phyloP scores from a whole-genome alignment of 192 early-diverging fungal species.

The Haplosporangium gracile region DNA sequence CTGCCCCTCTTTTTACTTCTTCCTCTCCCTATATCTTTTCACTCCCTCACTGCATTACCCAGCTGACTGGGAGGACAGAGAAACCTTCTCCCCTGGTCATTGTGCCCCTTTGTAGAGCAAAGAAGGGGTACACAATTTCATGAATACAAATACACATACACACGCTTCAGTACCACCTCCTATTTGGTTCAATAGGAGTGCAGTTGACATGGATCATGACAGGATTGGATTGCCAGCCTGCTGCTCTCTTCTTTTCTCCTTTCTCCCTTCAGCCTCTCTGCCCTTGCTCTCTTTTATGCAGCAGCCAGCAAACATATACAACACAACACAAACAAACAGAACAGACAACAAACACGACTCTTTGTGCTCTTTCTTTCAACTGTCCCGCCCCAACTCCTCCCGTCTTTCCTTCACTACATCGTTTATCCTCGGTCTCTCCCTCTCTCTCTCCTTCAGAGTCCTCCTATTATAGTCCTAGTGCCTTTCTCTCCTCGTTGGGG shows the following conservation, averaged over 20 bases:
- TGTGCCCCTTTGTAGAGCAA: not conserved
- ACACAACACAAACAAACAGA: not conserved
- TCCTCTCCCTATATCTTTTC: not conserved
- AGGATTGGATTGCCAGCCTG: not conserved
- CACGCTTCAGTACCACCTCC: not conserved
- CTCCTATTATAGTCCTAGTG: no score
- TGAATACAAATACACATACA: not conserved
- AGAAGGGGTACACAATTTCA: not conserved
- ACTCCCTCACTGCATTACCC: not conserved
- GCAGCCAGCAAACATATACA: no score
- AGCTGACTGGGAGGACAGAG: constrained; percentile 1
- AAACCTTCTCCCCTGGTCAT: not conserved
- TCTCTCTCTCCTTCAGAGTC: not conserved
- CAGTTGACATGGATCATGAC: no score
- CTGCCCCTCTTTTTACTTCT: not conserved
- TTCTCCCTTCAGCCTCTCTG: not conserved
- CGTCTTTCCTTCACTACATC: not conserved
- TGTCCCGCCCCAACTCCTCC: not conserved
- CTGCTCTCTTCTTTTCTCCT: not conserved
- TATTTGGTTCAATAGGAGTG: not conserved
- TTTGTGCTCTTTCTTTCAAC: not conserved
- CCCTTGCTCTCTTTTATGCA: not conserved
- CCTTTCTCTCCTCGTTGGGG: no score
- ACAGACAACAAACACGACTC: not conserved
- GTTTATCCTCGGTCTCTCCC: not conserved